Base-by-base conservation (phyloP, 1,284 basidiomycete genomes). In the Ustilago crameri region DNA sequence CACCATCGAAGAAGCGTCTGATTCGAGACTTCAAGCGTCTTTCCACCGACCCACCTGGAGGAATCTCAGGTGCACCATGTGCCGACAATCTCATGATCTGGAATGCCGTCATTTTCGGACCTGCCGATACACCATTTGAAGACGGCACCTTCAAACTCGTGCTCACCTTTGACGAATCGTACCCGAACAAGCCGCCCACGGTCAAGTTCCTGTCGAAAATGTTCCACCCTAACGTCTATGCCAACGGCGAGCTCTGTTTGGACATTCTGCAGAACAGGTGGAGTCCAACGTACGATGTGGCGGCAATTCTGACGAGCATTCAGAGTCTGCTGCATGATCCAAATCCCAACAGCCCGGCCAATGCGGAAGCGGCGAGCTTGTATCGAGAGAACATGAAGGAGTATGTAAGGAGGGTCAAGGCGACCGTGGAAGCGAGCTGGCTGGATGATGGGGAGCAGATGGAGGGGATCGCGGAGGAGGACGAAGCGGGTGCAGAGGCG, bases 201-300 rank as follows among this genome's bases (percentile, higher is more conserved):
- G 95, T 98, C 78, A 95, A 95, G 83, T 98, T 98, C 86, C 88
- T 98, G 24, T 93, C 91, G 45, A 90, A 93, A 70, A 98, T 97
- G 95, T 98, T 98, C 86, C 95, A 98, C 83, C 95, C 95, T 0
- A 98, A 98, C 85, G 95, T 98, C 15, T 98, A 98, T 84, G 92
- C 92, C 51, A 97, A 97, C 78, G 95, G 95, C 66, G 95, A 98
- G 83, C 90, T 98, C 51, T 98, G 95, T 84, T 88, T 98, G 46
- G 95, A 98, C 84, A 98, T 98, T 79, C 87, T 98, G 34, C 95
- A 98, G 86, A 98, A 98, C 83, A 88, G 95, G 26, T 98, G 95
- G 95, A 92, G 90, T 27, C 95, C 95, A 7, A 98, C 95, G 1
- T 98, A 98, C 84, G 95, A 98, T 82, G 95, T 98, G 43, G 94